Evolutionary conservation across 1,284 basidiomycete genomes (phyloP), one percentile per base, ranked within the genome.

Genomic region (Ceratobasidium theobromae): DNA sequence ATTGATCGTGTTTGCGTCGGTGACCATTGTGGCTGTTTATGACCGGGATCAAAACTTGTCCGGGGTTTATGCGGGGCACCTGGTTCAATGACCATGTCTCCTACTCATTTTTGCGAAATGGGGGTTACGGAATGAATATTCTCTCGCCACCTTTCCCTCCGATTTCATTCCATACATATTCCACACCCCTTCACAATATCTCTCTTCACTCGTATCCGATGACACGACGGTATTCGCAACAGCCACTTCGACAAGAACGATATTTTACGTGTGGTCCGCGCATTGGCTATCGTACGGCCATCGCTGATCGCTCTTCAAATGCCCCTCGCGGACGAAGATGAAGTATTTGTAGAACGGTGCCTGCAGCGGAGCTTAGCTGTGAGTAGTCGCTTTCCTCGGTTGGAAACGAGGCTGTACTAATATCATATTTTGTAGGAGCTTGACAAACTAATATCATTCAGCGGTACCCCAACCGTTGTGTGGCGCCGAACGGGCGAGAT

Each of bases 401-500:
- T 69, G 58, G 70, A 40, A 38, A 53, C 51, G 48, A 55, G 57
- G 53, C 43, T 4, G 49, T 52, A 46, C 68, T 64, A 41, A 67
- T 53, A 57, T 18, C 52, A 57, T 64, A 52, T 38, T 2, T 38
- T 30, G 14, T 72, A 94, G 92, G 95, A 98, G 81, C 84, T 98
- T 66, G 94, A 98, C 76, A 98, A 98, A 77, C 83, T 98, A 69
- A 96, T 99, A 70, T 94, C 93, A 46, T 97, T 94, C 76, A 95
- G 91, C 69, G 97, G 96, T 4, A 99, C 97, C n/a, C 97, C 96
- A 1, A 99, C 96, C 0, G 94, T 97, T n/a, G 92, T 98, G 1
- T 99, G 96, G 96, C 87, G 96, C 32, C 82, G 96, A 53, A 99
- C 97, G 16, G 96, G 96, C 74, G 97, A 99, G 79, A 94, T 99